A percentile compares a stretch with the other conserved stretches of the same genome.
Conservation (phyloP, 2,329 filamentous ascomycete genomes). For the Xylaria sp. region DNA sequence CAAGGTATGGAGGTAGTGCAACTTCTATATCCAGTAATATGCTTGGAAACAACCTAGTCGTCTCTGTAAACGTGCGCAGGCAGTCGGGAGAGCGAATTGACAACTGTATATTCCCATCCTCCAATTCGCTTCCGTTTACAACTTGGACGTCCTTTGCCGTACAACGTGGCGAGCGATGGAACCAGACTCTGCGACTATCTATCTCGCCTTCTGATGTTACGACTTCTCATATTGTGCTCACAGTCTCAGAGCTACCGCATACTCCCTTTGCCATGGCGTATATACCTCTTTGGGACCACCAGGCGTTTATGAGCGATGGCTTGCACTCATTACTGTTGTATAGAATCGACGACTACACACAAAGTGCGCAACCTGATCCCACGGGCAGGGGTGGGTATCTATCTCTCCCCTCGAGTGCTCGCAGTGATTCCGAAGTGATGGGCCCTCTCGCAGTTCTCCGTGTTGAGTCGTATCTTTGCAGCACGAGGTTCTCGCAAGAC, state of each 20-base stretch:
- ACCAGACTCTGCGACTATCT: constrained; percentile 84
- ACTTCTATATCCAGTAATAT: constrained; percentile 72
- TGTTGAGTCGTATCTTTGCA: constrained; percentile 88
- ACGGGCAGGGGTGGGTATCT: constrained; percentile 88
- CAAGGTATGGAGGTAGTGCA: constrained; percentile 76
- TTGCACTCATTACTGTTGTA: constrained; percentile 84
- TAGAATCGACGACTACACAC: constrained; percentile 91
- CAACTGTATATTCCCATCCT: constrained; percentile 86
- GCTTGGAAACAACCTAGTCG: constrained; percentile 79
- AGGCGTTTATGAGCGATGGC: constrained; percentile 90
- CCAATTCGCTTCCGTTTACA: constrained; percentile 80
- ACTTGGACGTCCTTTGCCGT: constrained; percentile 89
- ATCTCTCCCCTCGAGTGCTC: constrained; percentile 80
- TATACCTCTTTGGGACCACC: constrained; percentile 92
- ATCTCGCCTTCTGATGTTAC: constrained; percentile 83
- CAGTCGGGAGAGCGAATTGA: constrained; percentile 84
- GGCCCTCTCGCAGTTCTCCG: constrained; percentile 83
- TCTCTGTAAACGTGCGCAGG: constrained; percentile 89
- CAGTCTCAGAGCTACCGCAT: constrained; percentile 84
- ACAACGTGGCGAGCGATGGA: constrained; percentile 85
- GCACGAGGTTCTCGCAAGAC: constrained; percentile 94
- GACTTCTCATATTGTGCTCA: constrained; percentile 87
- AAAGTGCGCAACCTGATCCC: constrained; percentile 69
- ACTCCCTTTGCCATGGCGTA: constrained; percentile 92
- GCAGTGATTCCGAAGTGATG: constrained; percentile 77